Base-by-base conservation (phyloP, 176 grass and related monocot species). In the Miscanthus lutarioriparius region DNA sequence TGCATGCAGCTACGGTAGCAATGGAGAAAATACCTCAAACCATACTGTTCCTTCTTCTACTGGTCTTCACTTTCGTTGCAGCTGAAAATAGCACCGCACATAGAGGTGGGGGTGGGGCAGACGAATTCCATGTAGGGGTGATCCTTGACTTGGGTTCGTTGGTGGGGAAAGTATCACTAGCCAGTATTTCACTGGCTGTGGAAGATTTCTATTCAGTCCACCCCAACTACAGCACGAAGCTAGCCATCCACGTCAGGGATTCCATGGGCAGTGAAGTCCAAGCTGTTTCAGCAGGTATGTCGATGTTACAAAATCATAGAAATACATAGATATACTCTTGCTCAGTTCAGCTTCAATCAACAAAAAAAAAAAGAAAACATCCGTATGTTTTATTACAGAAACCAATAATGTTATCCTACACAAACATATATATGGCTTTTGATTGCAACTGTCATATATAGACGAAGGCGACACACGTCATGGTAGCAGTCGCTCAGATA, bases 141-240 rank as follows among this genome's bases (percentile, higher is more conserved):
- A 87, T 96, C 48, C 91, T 89, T 1, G 72, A 96, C 67, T 37
- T 86, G 53, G 27, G 3, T 3, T 88, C 88, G 22, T 58, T 74
- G 40, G 70, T 80, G 13, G 93, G 93, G 3, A 91, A 84, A 67
- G 81, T 85, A 7, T 67, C 74, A 38, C 40, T 30, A 9, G 87
- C 91, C 77, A 91, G 86, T 38, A 40, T 91, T 35, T 80, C 75
- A 5, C 41, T 95, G 88, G 93, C 93, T 1, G 23, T 92, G 8
- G 41, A 91, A 25, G 93, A 95, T 32, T 95, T 95, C 82, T 92
- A 95, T 26, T 22, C 27, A 0, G 75, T 39, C 1, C 47, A 92
- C 56, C 36, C 10, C 0, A 91, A 89, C 77, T 82, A 83, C 72
- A 84, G 26, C 32, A 79, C 90, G 26, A 87, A 80, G 83, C 76